These are phyloP conservation scores for Senecio squalidus DNA, from an alignment of 140 eudicot species.

Conservation along the genomic window DNA sequence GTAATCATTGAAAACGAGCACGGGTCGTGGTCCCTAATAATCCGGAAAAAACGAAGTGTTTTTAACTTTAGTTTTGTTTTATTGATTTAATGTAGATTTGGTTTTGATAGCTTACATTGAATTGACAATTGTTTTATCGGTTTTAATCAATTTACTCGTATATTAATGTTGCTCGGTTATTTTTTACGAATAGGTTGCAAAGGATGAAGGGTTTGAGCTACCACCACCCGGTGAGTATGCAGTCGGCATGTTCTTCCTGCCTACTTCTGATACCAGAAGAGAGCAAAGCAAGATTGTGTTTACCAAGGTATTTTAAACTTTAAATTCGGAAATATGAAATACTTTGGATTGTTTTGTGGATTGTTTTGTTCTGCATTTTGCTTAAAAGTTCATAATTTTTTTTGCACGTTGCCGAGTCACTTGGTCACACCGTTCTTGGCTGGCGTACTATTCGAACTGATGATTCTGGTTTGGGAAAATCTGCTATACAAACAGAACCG, in stretches of 20 bases:
- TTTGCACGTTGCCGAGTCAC: slow-evolving; percentile 93
- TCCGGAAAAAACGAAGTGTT: neutral
- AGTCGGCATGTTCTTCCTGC: slow-evolving; percentile 98
- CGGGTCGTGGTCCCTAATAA: neutral
- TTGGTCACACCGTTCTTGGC: slow-evolving; percentile 97
- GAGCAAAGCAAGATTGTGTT: slow-evolving; percentile 92
- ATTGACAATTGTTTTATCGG: neutral
- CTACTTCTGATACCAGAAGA: slow-evolving; percentile 80
- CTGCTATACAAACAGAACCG: slow-evolving; percentile 95
- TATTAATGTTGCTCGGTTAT: too few species aligned
- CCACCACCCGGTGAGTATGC: slow-evolving; percentile 86
- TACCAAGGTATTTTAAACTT: slow-evolving; percentile 61
- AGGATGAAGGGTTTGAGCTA: slow-evolving; percentile 81
- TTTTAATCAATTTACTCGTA: neutral
- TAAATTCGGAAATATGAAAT: neutral
- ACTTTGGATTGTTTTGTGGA: neutral
- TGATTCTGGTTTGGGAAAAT: slow-evolving; percentile 87
- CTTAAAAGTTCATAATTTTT: neutral
- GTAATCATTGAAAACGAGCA: neutral
- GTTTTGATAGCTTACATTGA: neutral
- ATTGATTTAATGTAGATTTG: neutral
- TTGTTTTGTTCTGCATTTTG: neutral
- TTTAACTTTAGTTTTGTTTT: slow-evolving; percentile 1
- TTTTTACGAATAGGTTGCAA: slow-evolving; percentile 47
- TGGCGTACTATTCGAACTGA: slow-evolving; percentile 96